Conservation (phyloP, 2,329 filamentous ascomycete genomes). For the Cladosporium sp. region DNA sequence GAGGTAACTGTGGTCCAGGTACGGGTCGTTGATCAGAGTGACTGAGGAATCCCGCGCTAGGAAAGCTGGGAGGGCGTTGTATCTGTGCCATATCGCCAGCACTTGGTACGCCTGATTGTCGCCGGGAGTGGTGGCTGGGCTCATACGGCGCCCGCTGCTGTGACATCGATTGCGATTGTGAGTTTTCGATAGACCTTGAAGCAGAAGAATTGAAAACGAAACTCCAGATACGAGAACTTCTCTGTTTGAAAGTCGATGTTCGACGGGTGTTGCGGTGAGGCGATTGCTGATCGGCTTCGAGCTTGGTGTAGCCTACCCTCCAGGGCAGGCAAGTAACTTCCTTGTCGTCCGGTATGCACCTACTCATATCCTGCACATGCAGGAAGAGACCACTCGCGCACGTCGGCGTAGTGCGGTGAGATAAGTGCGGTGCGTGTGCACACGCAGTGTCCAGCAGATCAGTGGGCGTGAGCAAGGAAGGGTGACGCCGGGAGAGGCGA, state of each 20-base stretch:
- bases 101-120: slow-evolving; percentile 11
- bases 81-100: slow-evolving; percentile 47
- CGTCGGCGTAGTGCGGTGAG: slow-evolving; percentile 5
- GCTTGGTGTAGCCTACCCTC: slow-evolving; percentile 9
- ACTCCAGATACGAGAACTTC: neutral
- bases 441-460: slow-evolving; percentile 7
- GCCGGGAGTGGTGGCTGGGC: slow-evolving; percentile 11
- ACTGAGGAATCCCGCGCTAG: slow-evolving; percentile 41
- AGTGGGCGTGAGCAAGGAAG: neutral
- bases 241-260: neutral
- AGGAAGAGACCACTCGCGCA: slow-evolving; percentile 5
- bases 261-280: slow-evolving; percentile 9
- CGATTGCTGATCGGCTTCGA: slow-evolving; percentile 1
- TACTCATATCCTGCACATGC: slow-evolving; percentile 15
- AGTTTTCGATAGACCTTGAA: neutral
- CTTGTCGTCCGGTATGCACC: slow-evolving; percentile 11
- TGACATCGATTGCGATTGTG: slow-evolving; percentile 28
- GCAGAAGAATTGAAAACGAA: neutral
- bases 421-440: slow-evolving; percentile 7
- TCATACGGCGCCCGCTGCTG: slow-evolving; percentile 19
- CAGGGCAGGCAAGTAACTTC: slow-evolving; percentile 12
- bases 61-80: slow-evolving; percentile 45
- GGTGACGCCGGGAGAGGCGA: neutral
- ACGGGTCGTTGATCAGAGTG: slow-evolving; percentile 41
- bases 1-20: slow-evolving; percentile 41